phyloP scores from a whole-genome alignment of 176 grass and related monocot genomes.

The Calamus simplicifolius region DNA sequence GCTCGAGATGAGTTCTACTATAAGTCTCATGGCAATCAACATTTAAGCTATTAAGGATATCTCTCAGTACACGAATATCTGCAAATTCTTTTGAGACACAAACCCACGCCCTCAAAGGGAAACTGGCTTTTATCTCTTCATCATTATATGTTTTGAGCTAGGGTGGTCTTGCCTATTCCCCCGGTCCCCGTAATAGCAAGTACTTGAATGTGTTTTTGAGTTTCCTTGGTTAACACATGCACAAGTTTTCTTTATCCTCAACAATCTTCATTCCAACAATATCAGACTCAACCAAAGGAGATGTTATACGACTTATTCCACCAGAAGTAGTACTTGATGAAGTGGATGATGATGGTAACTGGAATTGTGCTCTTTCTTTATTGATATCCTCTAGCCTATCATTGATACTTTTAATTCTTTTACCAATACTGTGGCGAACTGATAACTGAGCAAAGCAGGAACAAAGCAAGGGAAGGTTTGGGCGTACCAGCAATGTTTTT shows the following conservation, averaged over 20 bases:
- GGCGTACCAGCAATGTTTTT: too few species aligned
- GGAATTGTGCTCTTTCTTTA: too few species aligned
- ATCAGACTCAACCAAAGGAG: too few species aligned
- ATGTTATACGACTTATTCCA: too few species aligned
- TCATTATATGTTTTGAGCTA: slow-evolving; percentile 13
- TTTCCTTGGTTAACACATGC: slow-evolving; percentile 19
- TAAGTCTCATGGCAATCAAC: background rate
- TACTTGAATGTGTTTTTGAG: background rate
- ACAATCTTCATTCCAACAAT: slow-evolving; percentile 7
- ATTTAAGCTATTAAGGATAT: slow-evolving; percentile 14
- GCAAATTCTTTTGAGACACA: slow-evolving; percentile 13
- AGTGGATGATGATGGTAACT: too few species aligned
- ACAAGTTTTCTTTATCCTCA: slow-evolving; percentile 12
- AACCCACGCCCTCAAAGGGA: slow-evolving; percentile 23
- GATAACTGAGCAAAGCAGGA: too few species aligned
- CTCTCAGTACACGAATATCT: slow-evolving; percentile 6
- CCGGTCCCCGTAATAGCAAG: background rate
- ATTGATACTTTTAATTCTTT: too few species aligned
- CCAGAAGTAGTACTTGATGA: too few species aligned
- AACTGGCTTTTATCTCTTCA: slow-evolving; percentile 10
- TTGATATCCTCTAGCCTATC: too few species aligned
- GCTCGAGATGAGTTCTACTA: slow-evolving; percentile 11
- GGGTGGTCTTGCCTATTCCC: background rate
- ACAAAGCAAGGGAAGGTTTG: background rate
- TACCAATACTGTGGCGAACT: too few species aligned